Percentiles rank a stretch among this genome's conserved stretches.
Evolutionary conservation across 129 eudicot genomes (phyloP).

Genomic region (Centaurea solstitialis): DNA sequence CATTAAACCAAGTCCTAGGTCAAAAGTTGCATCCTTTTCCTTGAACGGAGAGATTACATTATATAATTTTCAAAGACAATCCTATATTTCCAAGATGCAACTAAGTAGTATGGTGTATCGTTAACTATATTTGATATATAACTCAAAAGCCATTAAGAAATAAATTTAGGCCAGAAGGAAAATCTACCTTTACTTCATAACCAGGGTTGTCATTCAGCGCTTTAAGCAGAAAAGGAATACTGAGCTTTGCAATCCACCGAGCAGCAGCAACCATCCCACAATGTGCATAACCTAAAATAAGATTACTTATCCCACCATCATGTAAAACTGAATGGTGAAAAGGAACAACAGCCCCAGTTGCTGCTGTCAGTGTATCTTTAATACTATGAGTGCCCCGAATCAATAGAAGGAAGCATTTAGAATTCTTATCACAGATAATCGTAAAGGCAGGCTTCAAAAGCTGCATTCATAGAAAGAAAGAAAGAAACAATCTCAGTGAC

Average conservation of each 20-base stretch:
- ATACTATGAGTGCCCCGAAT: slow-evolving; percentile 98
- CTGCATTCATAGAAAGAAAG: slow-evolving; percentile 41
- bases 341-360: slow-evolving; percentile 98
- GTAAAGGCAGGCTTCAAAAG: slow-evolving; percentile 97
- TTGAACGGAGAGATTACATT: neutral
- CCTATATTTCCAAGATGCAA: neutral
- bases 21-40: neutral
- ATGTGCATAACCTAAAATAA: slow-evolving; percentile 96
- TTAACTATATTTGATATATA: too few relatives aligned
- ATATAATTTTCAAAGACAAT: neutral
- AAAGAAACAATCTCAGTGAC: neutral
- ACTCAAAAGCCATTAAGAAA: neutral
- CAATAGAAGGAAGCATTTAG: slow-evolving; percentile 79
- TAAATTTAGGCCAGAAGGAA: neutral
- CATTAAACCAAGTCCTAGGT: neutral
- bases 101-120: neutral
- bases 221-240: slow-evolving; percentile 73
- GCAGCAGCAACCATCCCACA: slow-evolving; percentile 99
- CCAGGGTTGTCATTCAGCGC: slow-evolving; percentile 75
- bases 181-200: slow-evolving; percentile 68
- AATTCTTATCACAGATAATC: slow-evolving; percentile 65
- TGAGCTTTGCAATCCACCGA: slow-evolving; percentile 97
- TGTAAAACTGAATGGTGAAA: slow-evolving; percentile 96
- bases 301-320: slow-evolving; percentile 93
- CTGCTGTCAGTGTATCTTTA: slow-evolving; percentile 97